Conservation (phyloP, 176 grass and related monocot genomes). For the Oryza glaberrima region DNA sequence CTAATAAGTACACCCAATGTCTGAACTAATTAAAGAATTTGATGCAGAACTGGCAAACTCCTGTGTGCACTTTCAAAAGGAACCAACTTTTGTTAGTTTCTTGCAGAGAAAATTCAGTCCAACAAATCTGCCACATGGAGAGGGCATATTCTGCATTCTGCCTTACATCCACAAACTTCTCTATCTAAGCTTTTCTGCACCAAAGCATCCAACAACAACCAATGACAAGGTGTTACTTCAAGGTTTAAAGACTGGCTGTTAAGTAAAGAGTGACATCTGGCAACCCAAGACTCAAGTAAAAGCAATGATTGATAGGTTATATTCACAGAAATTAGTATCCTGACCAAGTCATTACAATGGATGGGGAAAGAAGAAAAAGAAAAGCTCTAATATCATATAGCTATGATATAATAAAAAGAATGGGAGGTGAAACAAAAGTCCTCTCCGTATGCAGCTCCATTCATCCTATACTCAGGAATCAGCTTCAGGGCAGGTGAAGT, state of each 20-base stretch:
- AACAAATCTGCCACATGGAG: slow-evolving; percentile 14
- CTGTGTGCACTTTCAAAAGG: slow-evolving; percentile 39
- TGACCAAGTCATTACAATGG: slow-evolving; percentile 50
- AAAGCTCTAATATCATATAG: slow-evolving; percentile 37
- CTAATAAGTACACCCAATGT: slow-evolving; percentile 24
- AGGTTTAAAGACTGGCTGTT: slow-evolving; percentile 21
- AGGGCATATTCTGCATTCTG: slow-evolving; percentile 50
- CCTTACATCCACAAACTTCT: slow-evolving; percentile 38
- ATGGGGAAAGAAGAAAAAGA: not conserved
- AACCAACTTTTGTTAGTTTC: not conserved
- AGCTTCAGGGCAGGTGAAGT: slow-evolving; percentile 54
- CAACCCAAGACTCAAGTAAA: slow-evolving; percentile 28
- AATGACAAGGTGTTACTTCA: slow-evolving; percentile 42
- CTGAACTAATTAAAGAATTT: slow-evolving; percentile 35
- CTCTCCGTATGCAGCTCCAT: slow-evolving; percentile 35
- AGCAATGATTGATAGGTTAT: slow-evolving; percentile 65
- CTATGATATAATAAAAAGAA: slow-evolving; percentile 66
- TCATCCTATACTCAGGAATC: slow-evolving; percentile 26
- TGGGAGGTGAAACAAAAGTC: slow-evolving; percentile 48
- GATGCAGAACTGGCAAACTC: slow-evolving; percentile 21
- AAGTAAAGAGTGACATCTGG: slow-evolving; percentile 36
- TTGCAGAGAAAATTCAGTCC: slow-evolving; percentile 3
- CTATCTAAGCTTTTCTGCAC: slow-evolving; percentile 26
- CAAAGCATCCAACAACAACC: slow-evolving; percentile 34
- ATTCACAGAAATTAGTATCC: slow-evolving; percentile 73